Base-by-base conservation (phyloP, 306 rosid species). In the Cercis canadensis region DNA sequence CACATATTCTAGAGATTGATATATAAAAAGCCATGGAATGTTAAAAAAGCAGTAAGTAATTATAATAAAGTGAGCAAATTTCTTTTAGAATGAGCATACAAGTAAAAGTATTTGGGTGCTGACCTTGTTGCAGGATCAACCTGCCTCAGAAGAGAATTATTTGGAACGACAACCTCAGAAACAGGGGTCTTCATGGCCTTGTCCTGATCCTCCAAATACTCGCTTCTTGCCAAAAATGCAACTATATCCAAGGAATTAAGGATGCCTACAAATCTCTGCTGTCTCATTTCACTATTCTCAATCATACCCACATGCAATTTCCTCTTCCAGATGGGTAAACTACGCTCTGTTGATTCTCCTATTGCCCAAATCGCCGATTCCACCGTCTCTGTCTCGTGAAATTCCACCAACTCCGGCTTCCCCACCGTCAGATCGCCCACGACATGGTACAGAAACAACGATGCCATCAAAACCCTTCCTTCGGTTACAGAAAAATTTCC, bases 371-470 rank as follows among this genome's bases (percentile, higher is more conserved):
- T 92, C 0, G 97, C 99, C 47, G 89, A 82, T 55, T 87, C 97
- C 45, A 95, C 82, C 57, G 96, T 85, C 82, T 92, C 99, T 15
- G 81, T 82, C 36, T 89, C 99, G 53, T 76, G 74, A 32, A 92
- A 92, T 82, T 95, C 99, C 79, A 58, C 93, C 84, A 92, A 49
- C 84, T 95, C 99, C 1, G 99, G 99, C 80, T 95, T 95, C 76
- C 99, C 99, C 69, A 92, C 96, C 59, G 99, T 95, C 41, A 95
- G 91, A 88, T 95, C 99, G 17, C 93, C 99, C 50, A 95, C 96
- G 33, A 95, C 99, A 31, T 95, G 99, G 69, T 91, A 86, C 58
- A 95, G 70, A 58, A 95, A 92, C 86, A 95, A 97, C 46, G 99
- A 95, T 1, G 97, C 99, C 99, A 95, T 94, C 32, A 60, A 39